A percentile compares a stretch with the other conserved stretches of the same genome.
These are phyloP conservation scores for Podila horticola DNA, from an alignment of 192 early-diverging fungal species.

Conservation along the genomic window DNA sequence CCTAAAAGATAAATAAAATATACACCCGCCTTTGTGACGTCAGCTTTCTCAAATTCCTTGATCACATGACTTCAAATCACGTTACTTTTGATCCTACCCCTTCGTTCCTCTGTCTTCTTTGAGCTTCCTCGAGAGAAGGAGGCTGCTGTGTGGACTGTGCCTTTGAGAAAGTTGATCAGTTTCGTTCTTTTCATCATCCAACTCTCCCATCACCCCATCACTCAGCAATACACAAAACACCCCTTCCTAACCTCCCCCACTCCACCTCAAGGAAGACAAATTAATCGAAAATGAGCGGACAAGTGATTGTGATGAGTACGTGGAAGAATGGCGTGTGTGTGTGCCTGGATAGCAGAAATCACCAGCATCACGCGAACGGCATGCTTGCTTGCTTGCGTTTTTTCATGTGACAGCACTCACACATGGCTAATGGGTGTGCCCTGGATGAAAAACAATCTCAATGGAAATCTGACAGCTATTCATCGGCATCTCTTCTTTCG, in stretches of 20 bases:
- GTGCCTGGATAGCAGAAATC: neutral
- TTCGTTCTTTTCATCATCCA: slow-evolving; percentile 1
- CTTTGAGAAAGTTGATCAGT: neutral
- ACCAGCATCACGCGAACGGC: neutral
- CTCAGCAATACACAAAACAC: too few relatives aligned
- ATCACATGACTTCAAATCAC: too few relatives aligned
- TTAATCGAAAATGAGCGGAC: slow-evolving; percentile 3
- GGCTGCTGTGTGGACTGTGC: too few relatives aligned
- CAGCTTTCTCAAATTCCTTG: too few relatives aligned
- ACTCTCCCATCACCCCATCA: neutral
- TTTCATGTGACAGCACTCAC: neutral
- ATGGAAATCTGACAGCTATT: too few relatives aligned
- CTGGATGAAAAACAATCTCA: too few relatives aligned
- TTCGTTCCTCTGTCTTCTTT: too few relatives aligned
- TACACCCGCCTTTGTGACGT: too few relatives aligned
- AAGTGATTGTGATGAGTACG: slow-evolving; percentile 7
- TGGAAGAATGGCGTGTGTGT: neutral
- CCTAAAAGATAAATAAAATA: too few relatives aligned
- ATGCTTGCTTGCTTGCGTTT: too few relatives aligned
- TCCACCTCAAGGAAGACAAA: neutral
- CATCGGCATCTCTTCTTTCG: neutral
- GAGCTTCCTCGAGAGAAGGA: too few relatives aligned
- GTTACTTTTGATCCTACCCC: too few relatives aligned
- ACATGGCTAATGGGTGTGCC: neutral
- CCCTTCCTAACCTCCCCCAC: neutral